Percentiles rank a stretch among this genome's conserved stretches.
Evolutionary conservation across 139 green algal genomes (phyloP).

Genomic region (Asterochloris erici): DNA sequence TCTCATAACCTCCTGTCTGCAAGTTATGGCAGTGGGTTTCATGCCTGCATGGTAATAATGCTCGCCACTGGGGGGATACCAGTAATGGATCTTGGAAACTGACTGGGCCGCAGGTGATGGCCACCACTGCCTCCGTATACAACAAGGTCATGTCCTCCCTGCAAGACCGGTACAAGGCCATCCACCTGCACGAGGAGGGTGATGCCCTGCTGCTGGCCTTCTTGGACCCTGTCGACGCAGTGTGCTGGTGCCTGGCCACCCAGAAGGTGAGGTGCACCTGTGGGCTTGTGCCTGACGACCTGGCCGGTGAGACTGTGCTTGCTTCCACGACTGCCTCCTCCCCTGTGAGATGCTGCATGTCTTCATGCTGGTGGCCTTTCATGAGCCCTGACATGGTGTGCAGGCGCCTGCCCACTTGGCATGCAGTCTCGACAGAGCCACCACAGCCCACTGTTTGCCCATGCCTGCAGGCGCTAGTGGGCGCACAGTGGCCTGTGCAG

Average conservation of each 20-base stretch:
- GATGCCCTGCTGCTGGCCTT: slow-evolving; percentile 6
- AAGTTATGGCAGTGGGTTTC: neutral
- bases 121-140: neutral
- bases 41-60: neutral
- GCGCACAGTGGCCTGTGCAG: slow-evolving; percentile 12
- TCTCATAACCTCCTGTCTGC: too few species aligned
- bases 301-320: too few species aligned
- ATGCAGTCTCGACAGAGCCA: neutral
- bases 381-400: neutral
- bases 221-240: slow-evolving; percentile 2
- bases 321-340: too few species aligned
- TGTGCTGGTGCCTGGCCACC: slow-evolving; percentile 11
- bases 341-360: too few species aligned
- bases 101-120: slow-evolving; percentile 1
- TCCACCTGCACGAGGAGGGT: slow-evolving; percentile 5
- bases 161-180: slow-evolving; percentile 9
- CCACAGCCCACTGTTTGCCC: too few species aligned
- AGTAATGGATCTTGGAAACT: neutral
- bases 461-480: slow-evolving; percentile 1
- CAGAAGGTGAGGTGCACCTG: neutral
- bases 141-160: slow-evolving; percentile 1
- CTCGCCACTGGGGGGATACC: too few species aligned
- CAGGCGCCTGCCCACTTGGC: neutral
- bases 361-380: too few species aligned
- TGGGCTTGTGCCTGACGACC: too few species aligned